phyloP scores from a whole-genome alignment of 2,329 filamentous ascomycete species.

The Hysterium pulicare region DNA sequence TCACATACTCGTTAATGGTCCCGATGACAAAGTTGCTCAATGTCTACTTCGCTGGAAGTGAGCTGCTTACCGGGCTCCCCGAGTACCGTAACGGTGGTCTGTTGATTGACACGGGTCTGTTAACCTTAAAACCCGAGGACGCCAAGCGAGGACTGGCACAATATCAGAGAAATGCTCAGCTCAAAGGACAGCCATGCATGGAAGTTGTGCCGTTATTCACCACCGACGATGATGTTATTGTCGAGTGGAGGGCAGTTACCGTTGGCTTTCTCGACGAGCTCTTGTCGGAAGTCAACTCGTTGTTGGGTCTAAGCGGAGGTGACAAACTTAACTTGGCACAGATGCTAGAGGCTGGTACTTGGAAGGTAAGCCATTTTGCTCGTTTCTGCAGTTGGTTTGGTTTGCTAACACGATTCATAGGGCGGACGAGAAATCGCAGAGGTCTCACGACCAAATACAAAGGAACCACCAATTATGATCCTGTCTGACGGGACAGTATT shows the following conservation, averaged over 20 bases:
- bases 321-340: constrained; percentile 76
- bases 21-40: constrained; percentile 80
- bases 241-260: constrained; percentile 74
- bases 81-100: constrained; percentile 92
- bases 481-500: constrained; percentile 96
- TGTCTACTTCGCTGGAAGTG: constrained; percentile 75
- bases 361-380: constrained; percentile 69
- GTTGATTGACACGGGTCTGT: constrained; percentile 77
- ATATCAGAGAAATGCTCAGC: constrained; percentile 67
- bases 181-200: constrained; percentile 67
- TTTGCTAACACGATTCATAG: constrained; percentile 44
- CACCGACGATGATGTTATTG: constrained; percentile 72
- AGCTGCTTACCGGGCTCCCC: constrained; percentile 82
- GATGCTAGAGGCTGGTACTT: constrained; percentile 91
- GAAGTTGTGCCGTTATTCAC: constrained; percentile 73
- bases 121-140: constrained; percentile 71
- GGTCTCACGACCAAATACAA: constrained; percentile 91
- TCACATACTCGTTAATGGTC: constrained; percentile 89
- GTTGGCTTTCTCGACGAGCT: constrained; percentile 72
- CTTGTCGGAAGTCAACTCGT: constrained; percentile 64
- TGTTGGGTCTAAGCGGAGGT: constrained; percentile 65
- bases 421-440: constrained; percentile 94
- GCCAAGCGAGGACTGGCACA: constrained; percentile 66
- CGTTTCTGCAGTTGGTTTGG: constrained; percentile 2
- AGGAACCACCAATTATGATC: constrained; percentile 94